Evolutionary conservation across 768 basidiomycete species (phyloP).

Genomic region (Lepiota brunneoincarnata): DNA sequence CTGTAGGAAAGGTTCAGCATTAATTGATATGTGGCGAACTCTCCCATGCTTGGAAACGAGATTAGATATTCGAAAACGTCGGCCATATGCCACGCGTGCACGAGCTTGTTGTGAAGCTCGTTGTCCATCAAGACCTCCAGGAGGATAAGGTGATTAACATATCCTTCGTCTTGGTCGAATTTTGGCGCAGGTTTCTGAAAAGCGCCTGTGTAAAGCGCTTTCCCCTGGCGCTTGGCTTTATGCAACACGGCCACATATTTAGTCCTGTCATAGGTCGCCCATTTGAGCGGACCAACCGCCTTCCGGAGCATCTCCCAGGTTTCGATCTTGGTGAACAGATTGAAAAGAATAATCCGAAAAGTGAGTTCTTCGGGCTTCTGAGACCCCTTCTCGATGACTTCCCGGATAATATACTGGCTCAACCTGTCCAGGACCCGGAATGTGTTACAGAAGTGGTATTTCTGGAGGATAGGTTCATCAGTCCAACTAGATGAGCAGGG

Average conservation of each 20-base stretch:
- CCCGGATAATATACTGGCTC: conserved; percentile 63
- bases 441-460: conserved; percentile 68
- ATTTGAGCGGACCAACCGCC: conserved; percentile 57
- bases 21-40: conserved; percentile 71
- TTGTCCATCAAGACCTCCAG: conserved; percentile 59
- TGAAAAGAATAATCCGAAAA: conserved; percentile 73
- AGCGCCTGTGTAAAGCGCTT: conserved; percentile 62
- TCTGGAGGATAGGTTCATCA: conserved; percentile 51
- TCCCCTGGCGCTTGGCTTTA: conserved; percentile 31
- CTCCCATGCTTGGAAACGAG: conserved; percentile 69
- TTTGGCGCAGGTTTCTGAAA: conserved; percentile 72
- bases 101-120: conserved; percentile 47
- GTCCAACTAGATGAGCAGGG: conserved; percentile 54
- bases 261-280: conserved; percentile 51
- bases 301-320: conserved; percentile 65
- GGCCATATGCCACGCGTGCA: conserved; percentile 48
- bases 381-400: conserved; percentile 69
- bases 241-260: conserved; percentile 54
- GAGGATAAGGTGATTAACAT: conserved; percentile 62
- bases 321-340: conserved; percentile 64
- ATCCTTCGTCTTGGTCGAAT: conserved; percentile 43
- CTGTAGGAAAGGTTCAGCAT: conserved; percentile 60
- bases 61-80: conserved; percentile 62
- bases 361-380: conserved; percentile 58
- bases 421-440: conserved; percentile 72